Percentiles rank a stretch among this genome's conserved stretches.
Conservation (phyloP, 2,329 filamentous ascomycete species). For the Cytospora mali region DNA sequence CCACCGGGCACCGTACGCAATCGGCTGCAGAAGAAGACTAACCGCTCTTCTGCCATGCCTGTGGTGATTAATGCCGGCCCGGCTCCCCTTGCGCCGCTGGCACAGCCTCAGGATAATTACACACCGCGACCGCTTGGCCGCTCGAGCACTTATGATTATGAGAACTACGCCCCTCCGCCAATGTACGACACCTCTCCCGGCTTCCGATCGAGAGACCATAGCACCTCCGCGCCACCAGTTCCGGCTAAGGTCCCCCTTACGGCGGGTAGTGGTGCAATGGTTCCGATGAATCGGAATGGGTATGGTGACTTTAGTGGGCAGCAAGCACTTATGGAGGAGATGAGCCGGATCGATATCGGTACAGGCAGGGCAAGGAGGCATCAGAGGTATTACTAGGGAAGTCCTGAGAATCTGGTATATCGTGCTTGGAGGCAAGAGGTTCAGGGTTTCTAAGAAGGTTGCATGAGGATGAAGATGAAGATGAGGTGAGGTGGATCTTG, state of each 20-base stretch:
- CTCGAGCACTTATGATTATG: constrained; percentile 57
- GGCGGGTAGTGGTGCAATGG: constrained; percentile 46
- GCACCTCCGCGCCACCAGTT: constrained; percentile 56
- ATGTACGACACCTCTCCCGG: constrained; percentile 37
- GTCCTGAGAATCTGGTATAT: background rate
- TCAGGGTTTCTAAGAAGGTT: background rate
- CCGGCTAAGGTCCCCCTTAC: constrained; percentile 70
- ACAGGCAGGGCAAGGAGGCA: constrained; percentile 58
- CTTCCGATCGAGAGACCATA: constrained; percentile 36
- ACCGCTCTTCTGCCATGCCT: constrained; percentile 47
- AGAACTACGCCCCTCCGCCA: constrained; percentile 50
- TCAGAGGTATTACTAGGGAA: constrained; percentile 27
- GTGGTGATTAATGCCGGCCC: constrained; percentile 39
- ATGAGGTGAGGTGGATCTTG: constrained; percentile 19
- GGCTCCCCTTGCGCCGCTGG: constrained; percentile 56
- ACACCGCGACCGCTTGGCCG: constrained; percentile 48
- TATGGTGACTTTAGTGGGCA: constrained; percentile 43
- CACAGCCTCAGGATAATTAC: constrained; percentile 54
- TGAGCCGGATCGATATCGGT: constrained; percentile 70
- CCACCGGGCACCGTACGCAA: constrained; percentile 50
- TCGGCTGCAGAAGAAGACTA: constrained; percentile 66
- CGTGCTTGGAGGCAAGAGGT: background rate
- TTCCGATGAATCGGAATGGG: constrained; percentile 31
- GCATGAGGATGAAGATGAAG: background rate
- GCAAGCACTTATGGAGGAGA: constrained; percentile 69